Conservation (phyloP, 164 flowering plant genomes). For the Vitis cinerea region DNA sequence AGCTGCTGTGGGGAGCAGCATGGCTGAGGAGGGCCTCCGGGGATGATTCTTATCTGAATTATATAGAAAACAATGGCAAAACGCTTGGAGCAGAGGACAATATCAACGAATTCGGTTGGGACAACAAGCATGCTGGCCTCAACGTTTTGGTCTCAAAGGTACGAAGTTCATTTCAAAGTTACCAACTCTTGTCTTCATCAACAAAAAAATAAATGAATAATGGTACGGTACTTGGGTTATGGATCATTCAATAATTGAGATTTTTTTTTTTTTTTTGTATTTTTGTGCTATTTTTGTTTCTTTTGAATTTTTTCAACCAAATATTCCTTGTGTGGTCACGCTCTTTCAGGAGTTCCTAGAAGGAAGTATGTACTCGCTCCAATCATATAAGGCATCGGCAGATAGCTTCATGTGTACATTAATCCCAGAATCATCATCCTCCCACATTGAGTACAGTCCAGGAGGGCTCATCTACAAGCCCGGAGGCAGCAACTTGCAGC, state of each 20-base stretch:
- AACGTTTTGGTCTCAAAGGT: conserved; percentile 93
- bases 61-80: conserved; percentile 73
- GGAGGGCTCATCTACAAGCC: conserved; percentile 93
- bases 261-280: too few species aligned
- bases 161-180: neutral
- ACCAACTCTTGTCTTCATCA: neutral
- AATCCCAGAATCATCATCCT: conserved; percentile 70
- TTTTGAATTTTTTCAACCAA: too few species aligned
- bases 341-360: conserved; percentile 73
- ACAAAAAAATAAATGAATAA: neutral
- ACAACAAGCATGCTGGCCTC: conserved; percentile 94
- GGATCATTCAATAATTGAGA: too few species aligned
- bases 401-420: conserved; percentile 93
- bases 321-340: too few species aligned
- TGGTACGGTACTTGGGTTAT: too few species aligned
- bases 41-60: conserved; percentile 57
- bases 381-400: conserved; percentile 81
- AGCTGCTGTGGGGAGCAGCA: conserved; percentile 96
- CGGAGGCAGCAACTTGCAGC: conserved; percentile 95
- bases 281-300: too few species aligned
- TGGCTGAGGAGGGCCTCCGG: conserved; percentile 84
- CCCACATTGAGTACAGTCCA: conserved; percentile 76
- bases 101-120: conserved; percentile 94
- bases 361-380: conserved; percentile 46
- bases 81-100: conserved; percentile 89